Conservation (phyloP, 2,329 filamentous ascomycete species). For the Colletotrichum lentis region DNA sequence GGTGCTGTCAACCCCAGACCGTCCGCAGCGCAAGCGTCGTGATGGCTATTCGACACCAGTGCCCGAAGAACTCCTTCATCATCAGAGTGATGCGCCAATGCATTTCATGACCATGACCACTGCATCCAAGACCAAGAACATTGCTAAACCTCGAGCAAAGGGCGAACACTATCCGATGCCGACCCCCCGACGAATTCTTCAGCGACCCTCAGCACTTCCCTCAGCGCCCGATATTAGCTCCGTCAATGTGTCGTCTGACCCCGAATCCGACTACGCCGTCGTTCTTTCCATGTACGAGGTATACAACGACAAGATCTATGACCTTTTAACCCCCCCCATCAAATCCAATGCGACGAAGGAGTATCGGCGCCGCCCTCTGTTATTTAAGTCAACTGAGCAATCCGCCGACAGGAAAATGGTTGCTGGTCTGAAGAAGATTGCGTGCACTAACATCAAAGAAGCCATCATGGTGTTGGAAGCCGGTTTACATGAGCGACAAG, state of each 20-base stretch:
- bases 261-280: slow-evolving; percentile 81
- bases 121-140: slow-evolving; percentile 50
- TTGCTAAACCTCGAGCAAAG: slow-evolving; percentile 59
- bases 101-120: slow-evolving; percentile 46
- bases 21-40: neutral
- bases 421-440: slow-evolving; percentile 87
- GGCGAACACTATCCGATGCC: slow-evolving; percentile 62
- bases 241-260: slow-evolving; percentile 72
- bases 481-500: slow-evolving; percentile 83
- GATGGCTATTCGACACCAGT: slow-evolving; percentile 7
- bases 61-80: neutral
- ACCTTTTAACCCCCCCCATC: slow-evolving; percentile 76
- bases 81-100: slow-evolving; percentile 14
- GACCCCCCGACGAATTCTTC: slow-evolving; percentile 68
- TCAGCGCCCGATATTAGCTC: slow-evolving; percentile 77
- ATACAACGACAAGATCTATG: slow-evolving; percentile 97
- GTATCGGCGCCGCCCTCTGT: slow-evolving; percentile 76
- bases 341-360: slow-evolving; percentile 72
- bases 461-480: slow-evolving; percentile 90
- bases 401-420: slow-evolving; percentile 95
- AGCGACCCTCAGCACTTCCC: slow-evolving; percentile 75
- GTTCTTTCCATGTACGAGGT: slow-evolving; percentile 98
- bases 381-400: slow-evolving; percentile 91
- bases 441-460: slow-evolving; percentile 83
- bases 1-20: slow-evolving; percentile 44